Base-by-base conservation (phyloP, 1,284 basidiomycete species). In the Fomitopsis betulina region DNA sequence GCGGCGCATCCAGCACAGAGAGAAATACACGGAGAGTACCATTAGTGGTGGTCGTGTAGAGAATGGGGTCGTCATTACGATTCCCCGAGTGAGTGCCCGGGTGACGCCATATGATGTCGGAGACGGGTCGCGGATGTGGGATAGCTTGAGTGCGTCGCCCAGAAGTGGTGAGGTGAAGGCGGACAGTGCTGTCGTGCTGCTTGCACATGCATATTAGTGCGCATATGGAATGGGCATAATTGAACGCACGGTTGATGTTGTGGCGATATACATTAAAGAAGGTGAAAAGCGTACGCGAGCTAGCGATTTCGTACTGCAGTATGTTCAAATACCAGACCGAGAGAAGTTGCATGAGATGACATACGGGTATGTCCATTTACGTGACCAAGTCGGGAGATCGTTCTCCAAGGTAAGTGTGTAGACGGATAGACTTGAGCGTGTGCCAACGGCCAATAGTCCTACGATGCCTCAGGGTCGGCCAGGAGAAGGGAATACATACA, bases 1-100 rank as follows among this genome's bases (percentile, higher is more conserved):
- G 83, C 13, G 93, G 93, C 27, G 88, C 85, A 72, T 97, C 95
- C 25, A 97, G 75, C 19, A 97, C 90, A 4, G 94, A 90, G 27
- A 91, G 77, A 72, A 94, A 96, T 67, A 97, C 84, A 25, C 94
- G 87, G 33, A 96, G 72, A 2, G 84, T 84, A 4, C 88, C 83
- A 67, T 93, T 87, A 17, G 79, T 77, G 19, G 92, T 93, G 53
- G 88, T 77, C 27, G 91, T 93, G 69, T 88, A 91, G 1, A 94
- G 75, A 54, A 89, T 84, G 1, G 87, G 76, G 66, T 91, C 90
- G 63, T 89, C 86, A 82, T 87, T 45, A 86, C 85, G 38, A 78
- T 75, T 59, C 80, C 80, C 9, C 87, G 79, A 56, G 81, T 78
- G 63, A 5, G 50, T 23, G 40, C 49, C 37, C 4, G 56, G 56